Conservation (phyloP, 2,329 filamentous ascomycete species). For the Fusarium sp. region DNA sequence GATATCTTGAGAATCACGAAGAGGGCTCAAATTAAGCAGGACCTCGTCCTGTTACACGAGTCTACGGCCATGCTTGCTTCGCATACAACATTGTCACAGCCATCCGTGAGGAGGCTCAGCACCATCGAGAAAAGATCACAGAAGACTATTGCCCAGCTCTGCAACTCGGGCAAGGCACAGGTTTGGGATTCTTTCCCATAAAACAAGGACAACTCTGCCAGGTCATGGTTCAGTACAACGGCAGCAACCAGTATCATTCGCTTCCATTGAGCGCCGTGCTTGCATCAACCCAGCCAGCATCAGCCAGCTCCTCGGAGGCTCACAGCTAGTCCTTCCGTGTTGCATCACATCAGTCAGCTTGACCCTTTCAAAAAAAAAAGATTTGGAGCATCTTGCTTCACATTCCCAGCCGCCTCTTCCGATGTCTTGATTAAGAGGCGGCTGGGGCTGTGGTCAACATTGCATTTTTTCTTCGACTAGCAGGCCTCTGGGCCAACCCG, state of each 20-base stretch:
- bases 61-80: neutral
- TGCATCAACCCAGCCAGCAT: neutral
- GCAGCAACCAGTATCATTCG: neutral
- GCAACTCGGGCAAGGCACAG: neutral
- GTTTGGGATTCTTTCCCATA: neutral
- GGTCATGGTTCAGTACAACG: neutral
- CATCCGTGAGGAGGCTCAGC: neutral
- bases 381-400: neutral
- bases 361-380: neutral
- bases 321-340: neutral
- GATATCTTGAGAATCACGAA: neutral
- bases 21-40: neutral
- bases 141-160: neutral
- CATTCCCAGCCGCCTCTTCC: neutral
- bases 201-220: neutral
- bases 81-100: neutral
- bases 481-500: neutral
- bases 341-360: neutral
- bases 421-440: neutral
- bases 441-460: neutral
- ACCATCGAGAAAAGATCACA: neutral
- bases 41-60: neutral
- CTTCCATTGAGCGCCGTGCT: neutral
- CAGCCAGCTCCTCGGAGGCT: neutral
- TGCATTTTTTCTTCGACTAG: neutral